Conservation (phyloP, 2,329 filamentous ascomycete genomes). For the Aspergillus hiratsukae region DNA sequence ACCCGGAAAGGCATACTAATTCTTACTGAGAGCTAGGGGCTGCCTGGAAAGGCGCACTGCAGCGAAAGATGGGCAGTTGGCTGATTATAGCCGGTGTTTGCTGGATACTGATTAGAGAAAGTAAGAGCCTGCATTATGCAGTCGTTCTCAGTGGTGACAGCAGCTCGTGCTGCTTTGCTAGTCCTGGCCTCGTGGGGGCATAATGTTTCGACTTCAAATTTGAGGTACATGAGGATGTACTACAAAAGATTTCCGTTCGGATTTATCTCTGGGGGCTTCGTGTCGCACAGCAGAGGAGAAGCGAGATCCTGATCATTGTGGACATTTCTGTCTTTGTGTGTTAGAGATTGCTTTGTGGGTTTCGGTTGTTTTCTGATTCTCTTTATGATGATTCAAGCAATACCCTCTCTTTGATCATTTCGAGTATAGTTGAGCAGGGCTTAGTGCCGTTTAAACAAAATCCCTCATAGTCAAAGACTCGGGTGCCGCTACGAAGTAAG, state of each 20-base stretch:
- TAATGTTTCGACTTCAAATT: background rate
- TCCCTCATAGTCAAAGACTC: constrained; percentile 15
- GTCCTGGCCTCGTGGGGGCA: constrained; percentile 4
- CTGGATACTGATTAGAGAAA: background rate
- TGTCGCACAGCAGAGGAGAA: background rate
- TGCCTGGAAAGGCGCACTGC: background rate
- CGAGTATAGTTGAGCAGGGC: background rate
- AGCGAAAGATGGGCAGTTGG: background rate
- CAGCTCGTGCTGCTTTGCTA: constrained; percentile 10
- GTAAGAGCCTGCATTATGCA: background rate
- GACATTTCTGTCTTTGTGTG: background rate
- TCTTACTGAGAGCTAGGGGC: no score
- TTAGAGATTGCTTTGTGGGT: background rate
- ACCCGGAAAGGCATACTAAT: background rate
- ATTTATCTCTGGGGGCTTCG: background rate
- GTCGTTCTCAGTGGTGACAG: background rate
- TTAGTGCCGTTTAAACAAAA: constrained; percentile 14
- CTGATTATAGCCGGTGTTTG: background rate
- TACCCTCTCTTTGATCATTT: background rate
- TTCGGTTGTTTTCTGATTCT: background rate
- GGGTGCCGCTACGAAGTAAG: constrained; percentile 7
- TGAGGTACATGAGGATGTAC: background rate
- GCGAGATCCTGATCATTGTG: background rate
- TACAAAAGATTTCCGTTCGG: background rate
- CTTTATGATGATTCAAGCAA: background rate